Conservation (phyloP, 305 asterid species). For the Fraxinus velutina region DNA sequence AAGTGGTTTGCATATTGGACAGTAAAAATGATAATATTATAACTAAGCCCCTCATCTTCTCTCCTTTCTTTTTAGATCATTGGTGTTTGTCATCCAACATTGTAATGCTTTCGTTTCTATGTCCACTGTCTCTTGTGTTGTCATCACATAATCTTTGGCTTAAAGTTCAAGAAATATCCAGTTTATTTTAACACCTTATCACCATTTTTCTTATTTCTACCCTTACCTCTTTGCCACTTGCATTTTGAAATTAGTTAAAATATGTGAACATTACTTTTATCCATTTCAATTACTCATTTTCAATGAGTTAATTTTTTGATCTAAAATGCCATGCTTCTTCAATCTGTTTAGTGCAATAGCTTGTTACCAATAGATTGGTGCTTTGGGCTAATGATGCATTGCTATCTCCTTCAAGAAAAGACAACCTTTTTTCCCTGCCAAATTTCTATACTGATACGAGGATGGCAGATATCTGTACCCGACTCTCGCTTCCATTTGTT, state of each 20-base stretch:
- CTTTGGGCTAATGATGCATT: not conserved
- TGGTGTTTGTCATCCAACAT: not conserved
- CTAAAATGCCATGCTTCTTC: not conserved
- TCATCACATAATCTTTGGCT: not conserved
- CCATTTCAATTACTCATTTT: not conserved
- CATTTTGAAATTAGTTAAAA: not conserved
- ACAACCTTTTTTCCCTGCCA: not conserved
- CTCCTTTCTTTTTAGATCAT: slow-evolving; percentile 10
- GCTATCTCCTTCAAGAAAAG: not conserved
- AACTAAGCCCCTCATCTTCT: not conserved
- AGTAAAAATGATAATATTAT: not conserved
- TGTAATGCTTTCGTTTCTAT: not conserved
- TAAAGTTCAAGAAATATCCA: not conserved
- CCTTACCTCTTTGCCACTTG: not conserved
- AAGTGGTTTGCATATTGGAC: not conserved
- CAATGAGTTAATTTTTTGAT: not conserved
- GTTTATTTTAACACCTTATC: not conserved
- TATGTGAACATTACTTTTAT: not conserved
- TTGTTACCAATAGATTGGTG: not conserved
- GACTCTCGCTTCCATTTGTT: not conserved
- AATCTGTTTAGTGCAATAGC: not conserved
- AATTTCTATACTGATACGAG: not conserved
- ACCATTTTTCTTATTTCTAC: not conserved
- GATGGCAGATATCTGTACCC: not conserved
- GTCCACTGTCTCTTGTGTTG: not conserved